These are phyloP conservation scores for Globisporangium lucens DNA, from an alignment of 352 stramenopile genomes.

Conservation along the genomic window DNA sequence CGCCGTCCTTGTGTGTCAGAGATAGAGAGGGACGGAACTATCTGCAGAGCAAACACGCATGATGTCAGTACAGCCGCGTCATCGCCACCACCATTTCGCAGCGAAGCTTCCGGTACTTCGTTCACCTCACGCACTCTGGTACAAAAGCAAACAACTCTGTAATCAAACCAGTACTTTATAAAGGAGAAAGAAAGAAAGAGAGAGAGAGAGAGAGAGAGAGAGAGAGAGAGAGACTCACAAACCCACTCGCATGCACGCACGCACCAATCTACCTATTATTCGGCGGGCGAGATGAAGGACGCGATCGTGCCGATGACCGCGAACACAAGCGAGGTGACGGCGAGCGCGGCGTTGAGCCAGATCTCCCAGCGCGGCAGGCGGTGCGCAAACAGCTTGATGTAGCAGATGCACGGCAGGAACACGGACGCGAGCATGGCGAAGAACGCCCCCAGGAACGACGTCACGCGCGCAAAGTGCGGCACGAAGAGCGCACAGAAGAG, in stretches of 20 bases:
- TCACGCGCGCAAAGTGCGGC: slow-evolving; percentile 81
- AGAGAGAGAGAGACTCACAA: neutral
- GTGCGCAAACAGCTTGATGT: slow-evolving; percentile 79
- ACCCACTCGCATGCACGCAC: neutral
- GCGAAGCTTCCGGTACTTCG: neutral
- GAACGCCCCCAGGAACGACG: slow-evolving; percentile 81
- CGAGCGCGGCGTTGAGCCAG: slow-evolving; percentile 49
- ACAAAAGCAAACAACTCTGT: neutral
- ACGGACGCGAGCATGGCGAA: slow-evolving; percentile 83
- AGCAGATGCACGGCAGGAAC: slow-evolving; percentile 83
- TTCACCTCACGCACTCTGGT: neutral
- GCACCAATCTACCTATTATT: slow-evolving; percentile 27
- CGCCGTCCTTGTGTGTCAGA: neutral
- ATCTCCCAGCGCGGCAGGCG: slow-evolving; percentile 47
- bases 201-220: slow-evolving; percentile 1
- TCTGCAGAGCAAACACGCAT: neutral
- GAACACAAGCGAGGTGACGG: slow-evolving; percentile 61
- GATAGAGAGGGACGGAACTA: neutral
- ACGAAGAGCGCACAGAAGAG: slow-evolving; percentile 72
- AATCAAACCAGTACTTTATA: neutral
- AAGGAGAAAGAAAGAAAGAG: neutral
- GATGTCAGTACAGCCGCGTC: neutral
- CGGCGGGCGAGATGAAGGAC: slow-evolving; percentile 63
- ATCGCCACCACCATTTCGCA: neutral
- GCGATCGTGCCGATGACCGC: slow-evolving; percentile 72